Evolutionary conservation across 2,329 filamentous ascomycete species (phyloP), one percentile per base, ranked within the genome.

Genomic region (Elsinoe perseae): DNA sequence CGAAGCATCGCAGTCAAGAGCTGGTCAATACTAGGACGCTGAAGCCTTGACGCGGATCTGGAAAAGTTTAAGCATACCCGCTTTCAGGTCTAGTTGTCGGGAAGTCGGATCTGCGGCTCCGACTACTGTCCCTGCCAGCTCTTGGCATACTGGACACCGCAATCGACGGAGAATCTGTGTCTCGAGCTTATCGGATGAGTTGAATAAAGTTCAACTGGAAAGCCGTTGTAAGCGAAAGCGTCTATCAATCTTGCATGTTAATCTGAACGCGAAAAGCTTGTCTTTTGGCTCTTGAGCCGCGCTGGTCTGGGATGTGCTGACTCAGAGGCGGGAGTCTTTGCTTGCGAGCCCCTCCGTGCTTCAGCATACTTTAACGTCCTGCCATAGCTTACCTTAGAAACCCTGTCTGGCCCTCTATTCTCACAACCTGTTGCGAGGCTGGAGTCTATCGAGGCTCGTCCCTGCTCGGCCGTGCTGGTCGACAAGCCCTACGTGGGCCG

Each of bases 31-130:
- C 25, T 23, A 25, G n/a, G 28, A 50, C 48, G 48, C 28, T 52
- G 48, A 52, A 38, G 30, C 32, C 48, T 52, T 52, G 48, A 52
- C 8, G 48, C 25, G 48, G 38, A 52, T 28, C 16, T 52, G 30
- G 16, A 52, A 38, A 52, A 52, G 32, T 21, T 52, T 52, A 34
- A 38, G 32, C 10, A 38, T 32, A 32, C 25, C 48, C 21, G n/a
- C n/a, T 2, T 21, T 34, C 21, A 4, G 20, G 48, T 8, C 36
- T 52, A 36, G 48, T 18, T 9, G 48, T 20, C 38, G 10, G 4
- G 21, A 12, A 20, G 38, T 43, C 38, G 16, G 16, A 21, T 43
- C 7, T 6, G 3, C 38, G 6, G 38, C 7, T 14, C 38, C 38
- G 38, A 43, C 6, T 4, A 43, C n/a, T 36, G 9, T 14, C n/a